A percentile compares a stretch with the other conserved stretches of the same genome.
These are phyloP conservation scores for Carex arenaria DNA, from an alignment of 202 grass and related monocot species.

Conservation along the genomic window DNA sequence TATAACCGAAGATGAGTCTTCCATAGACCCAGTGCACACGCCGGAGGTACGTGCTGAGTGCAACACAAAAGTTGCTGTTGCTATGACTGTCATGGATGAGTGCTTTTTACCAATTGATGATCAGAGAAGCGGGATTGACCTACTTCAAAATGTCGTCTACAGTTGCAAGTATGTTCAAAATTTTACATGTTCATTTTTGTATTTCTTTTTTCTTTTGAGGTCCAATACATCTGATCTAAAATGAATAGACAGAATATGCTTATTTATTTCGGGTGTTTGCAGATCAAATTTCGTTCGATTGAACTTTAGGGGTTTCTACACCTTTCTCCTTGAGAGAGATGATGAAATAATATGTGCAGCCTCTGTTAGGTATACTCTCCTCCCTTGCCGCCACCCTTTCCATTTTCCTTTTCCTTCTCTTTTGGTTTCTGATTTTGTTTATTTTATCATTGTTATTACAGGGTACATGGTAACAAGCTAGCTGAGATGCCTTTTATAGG, in stretches of 20 bases:
- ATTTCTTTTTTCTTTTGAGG: background rate
- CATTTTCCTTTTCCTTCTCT: conserved; percentile 9
- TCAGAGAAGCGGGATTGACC: conserved; percentile 88
- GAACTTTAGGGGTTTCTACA: conserved; percentile 78
- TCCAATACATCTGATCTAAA: background rate
- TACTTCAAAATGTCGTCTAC: conserved; percentile 88
- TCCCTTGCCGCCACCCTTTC: conserved; percentile 8
- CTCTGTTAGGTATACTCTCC: conserved; percentile 65
- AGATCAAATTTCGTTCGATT: conserved; percentile 82
- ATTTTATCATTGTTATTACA: conserved; percentile 35
- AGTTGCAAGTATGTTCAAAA: conserved; percentile 74
- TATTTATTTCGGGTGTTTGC: conserved; percentile 21
- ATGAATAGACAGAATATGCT: conserved; percentile 13
- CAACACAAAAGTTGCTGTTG: conserved; percentile 85
- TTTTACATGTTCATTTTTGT: conserved; percentile 15
- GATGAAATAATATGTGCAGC: conserved; percentile 92
- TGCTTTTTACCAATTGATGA: conserved; percentile 93
- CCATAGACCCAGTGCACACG: conserved; percentile 31
- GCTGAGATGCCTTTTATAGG: conserved; percentile 99
- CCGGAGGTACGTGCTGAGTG: conserved; percentile 58
- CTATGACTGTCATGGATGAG: conserved; percentile 85
- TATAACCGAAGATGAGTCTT: conserved; percentile 47
- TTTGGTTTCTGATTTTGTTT: conserved; percentile 21
- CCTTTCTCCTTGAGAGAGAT: conserved; percentile 68
- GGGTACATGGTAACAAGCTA: conserved; percentile 88